These are phyloP conservation scores for Linum trigynum DNA, from an alignment of 345 rosid species.

Conservation along the genomic window DNA sequence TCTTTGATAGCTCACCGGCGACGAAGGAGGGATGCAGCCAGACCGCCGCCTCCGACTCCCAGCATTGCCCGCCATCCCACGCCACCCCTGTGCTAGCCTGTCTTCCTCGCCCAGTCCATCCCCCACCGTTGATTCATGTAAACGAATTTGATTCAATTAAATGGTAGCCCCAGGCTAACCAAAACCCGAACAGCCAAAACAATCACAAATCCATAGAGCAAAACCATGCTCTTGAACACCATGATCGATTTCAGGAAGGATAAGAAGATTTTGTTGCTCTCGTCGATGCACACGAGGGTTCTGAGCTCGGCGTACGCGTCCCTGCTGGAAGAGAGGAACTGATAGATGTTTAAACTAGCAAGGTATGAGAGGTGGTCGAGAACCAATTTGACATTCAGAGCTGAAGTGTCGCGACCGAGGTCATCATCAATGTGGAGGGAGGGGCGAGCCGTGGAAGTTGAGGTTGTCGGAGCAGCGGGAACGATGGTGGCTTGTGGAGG, in stretches of 20 bases:
- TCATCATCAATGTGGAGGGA: conserved; percentile 3
- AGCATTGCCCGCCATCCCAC: no score
- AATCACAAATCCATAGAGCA: conserved; percentile 39
- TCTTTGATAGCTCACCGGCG: no score
- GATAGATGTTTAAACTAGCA: conserved; percentile 32
- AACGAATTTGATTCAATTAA: conserved; percentile 5
- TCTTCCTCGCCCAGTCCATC: no score
- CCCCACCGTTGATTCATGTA: no score
- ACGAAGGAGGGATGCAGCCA: no score
- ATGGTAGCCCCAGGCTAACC: conserved; percentile 28
- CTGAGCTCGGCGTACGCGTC: conserved; percentile 54
- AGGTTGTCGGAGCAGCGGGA: conserved; percentile 5
- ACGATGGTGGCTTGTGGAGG: conserved; percentile 32
- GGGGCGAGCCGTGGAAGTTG: not conserved
- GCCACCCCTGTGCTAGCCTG: no score
- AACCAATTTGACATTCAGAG: conserved; percentile 42
- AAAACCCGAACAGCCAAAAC: conserved; percentile 38
- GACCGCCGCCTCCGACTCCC: no score
- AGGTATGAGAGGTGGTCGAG: conserved; percentile 37
- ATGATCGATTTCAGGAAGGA: conserved; percentile 59
- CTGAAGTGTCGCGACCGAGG: conserved; percentile 6
- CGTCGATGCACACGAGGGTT: conserved; percentile 40
- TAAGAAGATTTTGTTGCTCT: conserved; percentile 35
- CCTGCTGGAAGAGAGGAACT: conserved; percentile 31
- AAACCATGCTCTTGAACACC: conserved; percentile 41